Base-by-base conservation (phyloP, 2,329 filamentous ascomycete genomes). In the Trichophyton simii region DNA sequence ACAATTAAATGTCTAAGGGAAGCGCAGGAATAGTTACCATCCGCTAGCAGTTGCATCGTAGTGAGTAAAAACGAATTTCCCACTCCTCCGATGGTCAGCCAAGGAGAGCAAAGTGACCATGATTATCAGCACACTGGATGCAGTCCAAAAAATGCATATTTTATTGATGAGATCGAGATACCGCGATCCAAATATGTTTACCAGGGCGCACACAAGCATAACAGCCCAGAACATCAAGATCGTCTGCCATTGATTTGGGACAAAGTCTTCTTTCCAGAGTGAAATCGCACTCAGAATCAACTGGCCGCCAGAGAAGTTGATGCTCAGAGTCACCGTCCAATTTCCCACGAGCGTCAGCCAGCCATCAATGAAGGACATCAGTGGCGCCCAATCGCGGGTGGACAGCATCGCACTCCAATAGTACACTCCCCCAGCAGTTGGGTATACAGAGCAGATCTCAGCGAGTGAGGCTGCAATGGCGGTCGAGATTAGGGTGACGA, bases 261-360 rank as follows among this genome's bases (percentile, higher is more conserved):
- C 83, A 68, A 83, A 89, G 64, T 85, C 80, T 63, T 87, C 84
- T n/a, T 85, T 76, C 80, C 84, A 88, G 0, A 89, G 75, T n/a
- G 82, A 80, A 64, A 88, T 87, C 1, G 85, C 85, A 58, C 80
- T 83, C 20, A 88, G 76, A 61, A 87, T 83, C 25, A 87, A 81
- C 65, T 90, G 82, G 0, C 85, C 87, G 2, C 88, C 89, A 5
- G 80, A 82, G 68, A 89, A 89, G 69, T 87, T 88, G 73, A 89
- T 88, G 44, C 78, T 81, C 18, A 83, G 72, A 0, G 81, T 83
- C 31, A 83, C 80, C 0, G 86, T 88, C 86, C 86, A 89, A 70
- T 89, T 89, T 0, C 87, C 87, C 1, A 89, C 85, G 0, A 89
- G 76, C 0, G 85, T 87, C 60, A 87, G 70, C 86, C 87, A 89